These are phyloP conservation scores for Tetrapisispora taiwanensis DNA, from an alignment of 805 yeast genomes.

Conservation along the genomic window DNA sequence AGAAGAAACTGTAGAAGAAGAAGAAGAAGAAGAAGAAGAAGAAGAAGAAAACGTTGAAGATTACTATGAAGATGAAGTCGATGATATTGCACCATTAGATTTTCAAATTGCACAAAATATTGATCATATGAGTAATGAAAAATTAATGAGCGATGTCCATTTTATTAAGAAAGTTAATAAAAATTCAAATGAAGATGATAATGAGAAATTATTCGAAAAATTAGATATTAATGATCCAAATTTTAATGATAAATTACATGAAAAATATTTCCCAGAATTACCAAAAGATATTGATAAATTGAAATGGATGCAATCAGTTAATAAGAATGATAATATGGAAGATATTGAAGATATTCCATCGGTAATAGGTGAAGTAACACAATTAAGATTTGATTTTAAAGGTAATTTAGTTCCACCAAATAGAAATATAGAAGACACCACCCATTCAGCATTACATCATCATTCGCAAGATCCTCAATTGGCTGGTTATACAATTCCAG, in stretches of 20 bases:
- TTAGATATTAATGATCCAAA: constrained; percentile 67
- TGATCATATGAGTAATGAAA: constrained; percentile 36
- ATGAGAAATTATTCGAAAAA: constrained; percentile 9
- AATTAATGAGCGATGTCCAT: constrained; percentile 43
- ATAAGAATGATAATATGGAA: constrained; percentile 21
- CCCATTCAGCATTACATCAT: constrained; percentile 72
- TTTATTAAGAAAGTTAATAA: constrained; percentile 7
- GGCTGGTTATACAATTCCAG: constrained; percentile 87
- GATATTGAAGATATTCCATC: constrained; percentile 21
- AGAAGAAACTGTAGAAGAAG: background rate
- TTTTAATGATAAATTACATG: constrained; percentile 69
- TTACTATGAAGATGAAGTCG: constrained; percentile 38
- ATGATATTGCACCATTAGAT: constrained; percentile 42
- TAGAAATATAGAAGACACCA: constrained; percentile 39
- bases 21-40: constrained; percentile 5
- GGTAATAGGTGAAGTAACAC: constrained; percentile 42
- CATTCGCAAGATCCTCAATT: constrained; percentile 81
- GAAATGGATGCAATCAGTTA: constrained; percentile 83
- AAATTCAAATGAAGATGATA: constrained; percentile 22
- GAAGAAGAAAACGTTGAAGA: constrained; percentile 6
- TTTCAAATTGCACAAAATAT: constrained; percentile 39
- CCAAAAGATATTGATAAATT: constrained; percentile 73
- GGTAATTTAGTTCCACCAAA: constrained; percentile 64
- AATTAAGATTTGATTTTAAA: constrained; percentile 77
- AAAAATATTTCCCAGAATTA: constrained; percentile 79